Evolutionary conservation across 331 rosid genomes (phyloP), one percentile per base, ranked within the genome.

Genomic region (Quercus phellos): DNA sequence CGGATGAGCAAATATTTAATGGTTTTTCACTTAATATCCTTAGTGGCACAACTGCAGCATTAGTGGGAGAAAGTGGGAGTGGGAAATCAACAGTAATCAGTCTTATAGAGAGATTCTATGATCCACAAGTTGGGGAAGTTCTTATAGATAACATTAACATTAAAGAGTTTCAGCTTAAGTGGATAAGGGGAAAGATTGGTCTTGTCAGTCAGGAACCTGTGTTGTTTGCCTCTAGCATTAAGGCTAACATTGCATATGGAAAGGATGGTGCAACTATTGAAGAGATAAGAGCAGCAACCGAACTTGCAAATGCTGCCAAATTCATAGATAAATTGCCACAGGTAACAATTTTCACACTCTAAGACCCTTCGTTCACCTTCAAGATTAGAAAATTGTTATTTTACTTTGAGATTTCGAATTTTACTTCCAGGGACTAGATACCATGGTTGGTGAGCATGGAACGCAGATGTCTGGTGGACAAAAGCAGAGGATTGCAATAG

Each of bases 151-250:
- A 84, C 35, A 81, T 79, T 67, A 86, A 92, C 82, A 66, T 92
- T 55, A 92, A 87, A 42, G 92, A 92, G 69, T 83, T 88, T 81
- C 93, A 92, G 78, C 86, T 92, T 8, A 84, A 79, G 85, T 92
- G 97, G 97, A 90, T 92, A n/a, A 85, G 97, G 71, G 86, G 88
- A 1, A 92, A 92, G 82, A 84, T 90, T 42, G 93, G 97, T 77
- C 97, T 92, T 35, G 97, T 92, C 55, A 90, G 97, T 80, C 97
- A 92, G 75, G 97, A 92, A 77, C 97, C 97, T 35, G 91, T 85
- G 22, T 69, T 92, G 80, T 90, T 92, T 79, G 87, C 90, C 43
- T 82, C 95, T 29, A 88, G 90, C 86, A 92, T 92, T 69, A 88
- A 75, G 85, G 95, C 90, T 32, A 92, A 92, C 70, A 90, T 92